Conservation (phyloP, 495 filamentous ascomycete genomes). For the Cercophora sp. region DNA sequence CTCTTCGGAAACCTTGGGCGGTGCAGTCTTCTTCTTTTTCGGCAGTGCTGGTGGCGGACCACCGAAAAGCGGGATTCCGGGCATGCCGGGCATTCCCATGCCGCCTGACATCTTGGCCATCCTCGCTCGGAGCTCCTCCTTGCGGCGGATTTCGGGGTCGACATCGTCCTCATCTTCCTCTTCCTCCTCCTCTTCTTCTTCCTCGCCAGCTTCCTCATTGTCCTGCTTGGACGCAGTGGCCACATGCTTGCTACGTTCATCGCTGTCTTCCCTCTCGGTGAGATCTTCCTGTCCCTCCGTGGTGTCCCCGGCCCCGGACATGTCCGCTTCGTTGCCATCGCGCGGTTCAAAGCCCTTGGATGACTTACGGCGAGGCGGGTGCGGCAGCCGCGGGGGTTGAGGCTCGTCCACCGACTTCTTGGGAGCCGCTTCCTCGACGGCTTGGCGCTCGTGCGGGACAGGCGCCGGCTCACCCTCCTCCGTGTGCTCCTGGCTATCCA, state of each 20-base stretch:
- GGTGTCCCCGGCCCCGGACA: conserved; percentile 79
- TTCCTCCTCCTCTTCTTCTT: conserved; percentile 58
- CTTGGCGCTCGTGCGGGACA: conserved; percentile 38
- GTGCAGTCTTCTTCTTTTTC: conserved; percentile 60
- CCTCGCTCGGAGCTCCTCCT: conserved; percentile 83
- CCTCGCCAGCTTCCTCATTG: conserved; percentile 42
- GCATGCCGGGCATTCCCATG: conserved; percentile 96
- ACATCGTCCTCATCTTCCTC: conserved; percentile 88
- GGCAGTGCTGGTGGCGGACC: conserved; percentile 49
- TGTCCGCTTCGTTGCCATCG: conserved; percentile 86
- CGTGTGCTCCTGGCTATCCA: conserved; percentile 51
- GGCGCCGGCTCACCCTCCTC: conserved; percentile 37
- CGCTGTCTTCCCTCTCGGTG: conserved; percentile 69
- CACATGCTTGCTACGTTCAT: conserved; percentile 47
- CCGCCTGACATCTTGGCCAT: conserved; percentile 99
- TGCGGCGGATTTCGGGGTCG: conserved; percentile 81
- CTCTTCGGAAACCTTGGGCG: conserved; percentile 47
- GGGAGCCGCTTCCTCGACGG: conserved; percentile 48
- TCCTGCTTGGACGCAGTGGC: conserved; percentile 34
- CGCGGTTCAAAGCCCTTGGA: conserved; percentile 49
- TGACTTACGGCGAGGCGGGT: conserved; percentile 48
- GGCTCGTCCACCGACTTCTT: conserved; percentile 59
- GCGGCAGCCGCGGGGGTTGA: conserved; percentile 40
- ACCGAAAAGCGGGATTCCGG: conserved; percentile 73
- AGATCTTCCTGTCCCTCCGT: conserved; percentile 76